phyloP scores from a whole-genome alignment of 208 protist species.

The Crithidia mellificae region DNA sequence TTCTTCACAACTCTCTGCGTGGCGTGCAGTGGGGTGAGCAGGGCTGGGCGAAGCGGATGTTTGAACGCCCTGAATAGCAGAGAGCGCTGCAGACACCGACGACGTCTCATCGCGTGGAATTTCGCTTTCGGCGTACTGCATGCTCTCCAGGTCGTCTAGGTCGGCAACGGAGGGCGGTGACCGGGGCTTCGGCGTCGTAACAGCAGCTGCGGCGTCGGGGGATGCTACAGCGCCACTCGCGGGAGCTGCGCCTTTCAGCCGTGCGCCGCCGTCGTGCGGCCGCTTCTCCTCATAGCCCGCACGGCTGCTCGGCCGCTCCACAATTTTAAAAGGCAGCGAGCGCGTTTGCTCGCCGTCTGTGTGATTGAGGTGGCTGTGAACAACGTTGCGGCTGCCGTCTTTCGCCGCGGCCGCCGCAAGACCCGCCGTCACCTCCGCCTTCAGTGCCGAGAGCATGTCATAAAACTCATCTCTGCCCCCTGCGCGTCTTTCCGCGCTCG shows the following conservation, averaged over 20 bases:
- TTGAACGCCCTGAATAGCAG: slow-evolving; percentile 6
- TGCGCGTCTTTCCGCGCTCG: not conserved
- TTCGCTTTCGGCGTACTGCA: slow-evolving; percentile 10
- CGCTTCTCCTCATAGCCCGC: not conserved
- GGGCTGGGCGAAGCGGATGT: not conserved
- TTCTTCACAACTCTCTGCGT: not conserved
- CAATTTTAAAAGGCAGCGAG: slow-evolving; percentile 29
- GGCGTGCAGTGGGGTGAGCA: not conserved
- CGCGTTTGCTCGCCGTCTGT: not conserved
- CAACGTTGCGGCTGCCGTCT: not conserved
- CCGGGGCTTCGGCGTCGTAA: not conserved
- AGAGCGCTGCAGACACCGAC: slow-evolving; percentile 14
- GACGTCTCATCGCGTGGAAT: slow-evolving; percentile 6
- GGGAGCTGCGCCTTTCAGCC: too few species aligned
- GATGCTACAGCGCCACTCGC: too few species aligned
- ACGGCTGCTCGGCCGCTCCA: slow-evolving; percentile 14
- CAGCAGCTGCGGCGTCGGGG: not conserved
- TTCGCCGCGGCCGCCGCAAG: slow-evolving; percentile 7
- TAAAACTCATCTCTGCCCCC: slow-evolving; percentile 30
- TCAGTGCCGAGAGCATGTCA: slow-evolving; percentile 40
- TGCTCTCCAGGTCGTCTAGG: not conserved
- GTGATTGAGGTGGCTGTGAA: not conserved
- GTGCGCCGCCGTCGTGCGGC: too few species aligned
- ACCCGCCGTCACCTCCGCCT: slow-evolving; percentile 30
- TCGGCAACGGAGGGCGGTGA: not conserved